A percentile compares a stretch with the other conserved stretches of the same genome.
Conservation (phyloP, 2,329 filamentous ascomycete genomes). For the Purpureocillium lavendulum region DNA sequence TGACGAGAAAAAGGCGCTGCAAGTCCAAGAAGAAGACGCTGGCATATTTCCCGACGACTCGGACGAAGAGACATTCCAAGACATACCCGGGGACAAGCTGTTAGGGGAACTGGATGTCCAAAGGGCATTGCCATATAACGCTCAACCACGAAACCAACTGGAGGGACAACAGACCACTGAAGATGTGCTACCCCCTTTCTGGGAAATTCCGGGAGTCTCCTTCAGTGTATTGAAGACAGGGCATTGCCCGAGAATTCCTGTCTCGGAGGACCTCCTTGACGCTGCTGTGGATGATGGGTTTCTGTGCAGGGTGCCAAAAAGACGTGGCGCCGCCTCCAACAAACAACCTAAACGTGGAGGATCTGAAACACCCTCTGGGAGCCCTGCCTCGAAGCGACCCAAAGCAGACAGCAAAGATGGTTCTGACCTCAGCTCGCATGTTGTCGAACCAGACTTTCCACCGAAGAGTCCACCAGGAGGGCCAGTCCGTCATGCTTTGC, state of each 20-base stretch:
- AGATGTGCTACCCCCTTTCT: neutral
- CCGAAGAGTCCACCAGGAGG: too few species aligned
- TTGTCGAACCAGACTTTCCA: constrained; percentile 37
- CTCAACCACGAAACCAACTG: neutral
- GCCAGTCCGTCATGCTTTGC: too few species aligned
- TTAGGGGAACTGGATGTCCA: neutral
- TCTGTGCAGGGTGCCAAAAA: constrained; percentile 13
- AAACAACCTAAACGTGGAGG: constrained; percentile 3
- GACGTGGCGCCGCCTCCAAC: neutral
- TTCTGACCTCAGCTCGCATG: neutral
- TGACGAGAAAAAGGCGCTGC: constrained; percentile 52
- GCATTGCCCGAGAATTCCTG: constrained; percentile 24
- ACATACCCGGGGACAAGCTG: constrained; percentile 11
- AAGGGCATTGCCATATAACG: too few species aligned
- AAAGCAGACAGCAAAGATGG: neutral
- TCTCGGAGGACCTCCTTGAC: constrained; percentile 29
- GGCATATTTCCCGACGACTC: constrained; percentile 43
- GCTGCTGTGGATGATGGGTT: constrained; percentile 29
- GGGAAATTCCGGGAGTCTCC: constrained; percentile 25
- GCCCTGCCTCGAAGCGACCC: constrained; percentile 1
- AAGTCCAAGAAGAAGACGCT: constrained; percentile 36
- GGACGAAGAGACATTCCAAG: constrained; percentile 38
- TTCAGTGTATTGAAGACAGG: constrained; percentile 32
- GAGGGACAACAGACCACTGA: neutral
- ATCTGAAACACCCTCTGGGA: neutral